Evolutionary conservation across 2,329 filamentous ascomycete species (phyloP).

Genomic region (Bipolaris victoriae): DNA sequence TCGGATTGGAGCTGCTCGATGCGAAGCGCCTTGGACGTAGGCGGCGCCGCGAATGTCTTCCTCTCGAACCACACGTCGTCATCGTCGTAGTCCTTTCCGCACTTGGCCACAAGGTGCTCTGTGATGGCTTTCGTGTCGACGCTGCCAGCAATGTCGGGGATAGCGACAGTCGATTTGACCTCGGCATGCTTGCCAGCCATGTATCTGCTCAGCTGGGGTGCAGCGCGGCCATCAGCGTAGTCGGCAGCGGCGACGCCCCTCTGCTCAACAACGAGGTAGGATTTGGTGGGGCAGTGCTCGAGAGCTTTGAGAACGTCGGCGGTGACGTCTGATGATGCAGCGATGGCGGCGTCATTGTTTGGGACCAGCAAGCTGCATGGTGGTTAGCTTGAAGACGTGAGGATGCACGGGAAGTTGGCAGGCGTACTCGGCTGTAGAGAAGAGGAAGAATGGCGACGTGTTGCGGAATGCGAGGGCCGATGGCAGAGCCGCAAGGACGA

Average conservation of each 20-base stretch:
- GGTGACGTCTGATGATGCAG: conserved; percentile 53
- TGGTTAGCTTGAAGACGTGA: conserved; percentile 31
- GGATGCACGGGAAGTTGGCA: conserved; percentile 13
- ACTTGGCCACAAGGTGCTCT: conserved; percentile 54
- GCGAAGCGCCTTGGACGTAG: conserved; percentile 23
- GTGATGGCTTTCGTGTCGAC: conserved; percentile 54
- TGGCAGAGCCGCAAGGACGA: conserved; percentile 60
- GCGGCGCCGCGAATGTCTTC: conserved; percentile 21
- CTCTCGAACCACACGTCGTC: conserved; percentile 14
- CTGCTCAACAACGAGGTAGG: conserved; percentile 80
- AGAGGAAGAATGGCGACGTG: conserved; percentile 86
- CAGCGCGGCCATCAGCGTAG: conserved; percentile 61
- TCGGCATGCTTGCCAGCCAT: conserved; percentile 57
- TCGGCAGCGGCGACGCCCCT: conserved; percentile 74
- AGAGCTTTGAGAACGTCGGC: conserved; percentile 58
- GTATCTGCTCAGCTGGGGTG: conserved; percentile 62
- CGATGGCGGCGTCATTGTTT: conserved; percentile 42
- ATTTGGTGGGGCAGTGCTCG: conserved; percentile 71
- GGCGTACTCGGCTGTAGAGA: conserved; percentile 81
- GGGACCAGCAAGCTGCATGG: conserved; percentile 37
- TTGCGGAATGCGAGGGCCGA: conserved; percentile 77
- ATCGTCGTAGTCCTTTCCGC: conserved; percentile 50
- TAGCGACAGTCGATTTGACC: conserved; percentile 59
- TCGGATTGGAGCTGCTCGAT: conserved; percentile 23
- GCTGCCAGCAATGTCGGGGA: conserved; percentile 61